Conservation (phyloP, 306 rosid species). For the Citrullus mucosospermus region DNA sequence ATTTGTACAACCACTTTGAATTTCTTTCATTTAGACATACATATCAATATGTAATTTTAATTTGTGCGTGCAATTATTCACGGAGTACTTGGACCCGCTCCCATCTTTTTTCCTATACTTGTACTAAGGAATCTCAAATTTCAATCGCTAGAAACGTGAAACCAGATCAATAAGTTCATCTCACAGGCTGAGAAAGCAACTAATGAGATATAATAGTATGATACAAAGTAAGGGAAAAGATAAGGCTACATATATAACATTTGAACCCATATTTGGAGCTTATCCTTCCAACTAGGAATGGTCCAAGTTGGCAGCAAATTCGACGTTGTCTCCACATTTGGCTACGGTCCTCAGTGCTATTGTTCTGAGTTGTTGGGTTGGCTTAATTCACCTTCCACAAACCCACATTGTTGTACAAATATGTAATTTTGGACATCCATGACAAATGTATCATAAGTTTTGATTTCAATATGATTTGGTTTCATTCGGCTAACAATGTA, state of each 20-base stretch:
- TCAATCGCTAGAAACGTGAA: not conserved
- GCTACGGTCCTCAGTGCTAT: slow-evolving; percentile 69
- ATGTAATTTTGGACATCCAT: too few species aligned
- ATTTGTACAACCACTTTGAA: not conserved
- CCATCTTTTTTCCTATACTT: not conserved
- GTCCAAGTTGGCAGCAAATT: slow-evolving; percentile 2
- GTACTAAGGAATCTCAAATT: not conserved
- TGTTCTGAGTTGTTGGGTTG: slow-evolving; percentile 39
- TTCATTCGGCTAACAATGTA: too few species aligned
- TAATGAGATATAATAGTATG: too few species aligned
- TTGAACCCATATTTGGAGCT: too few species aligned
- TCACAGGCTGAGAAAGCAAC: not conserved
- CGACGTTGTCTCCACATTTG: slow-evolving; percentile 37
- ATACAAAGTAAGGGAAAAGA: too few species aligned
- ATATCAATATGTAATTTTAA: not conserved
- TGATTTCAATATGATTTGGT: too few species aligned
- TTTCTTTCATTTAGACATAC: not conserved
- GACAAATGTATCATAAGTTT: too few species aligned
- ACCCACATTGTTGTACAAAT: slow-evolving; percentile 30
- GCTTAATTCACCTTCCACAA: slow-evolving; percentile 20
- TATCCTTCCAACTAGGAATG: too few species aligned
- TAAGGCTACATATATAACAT: too few species aligned
- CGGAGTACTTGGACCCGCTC: not conserved
- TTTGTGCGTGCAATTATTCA: not conserved
- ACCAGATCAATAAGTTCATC: not conserved